Conservation (phyloP, 371 early-diverging fungal species). For the Blakeslea trispora region DNA sequence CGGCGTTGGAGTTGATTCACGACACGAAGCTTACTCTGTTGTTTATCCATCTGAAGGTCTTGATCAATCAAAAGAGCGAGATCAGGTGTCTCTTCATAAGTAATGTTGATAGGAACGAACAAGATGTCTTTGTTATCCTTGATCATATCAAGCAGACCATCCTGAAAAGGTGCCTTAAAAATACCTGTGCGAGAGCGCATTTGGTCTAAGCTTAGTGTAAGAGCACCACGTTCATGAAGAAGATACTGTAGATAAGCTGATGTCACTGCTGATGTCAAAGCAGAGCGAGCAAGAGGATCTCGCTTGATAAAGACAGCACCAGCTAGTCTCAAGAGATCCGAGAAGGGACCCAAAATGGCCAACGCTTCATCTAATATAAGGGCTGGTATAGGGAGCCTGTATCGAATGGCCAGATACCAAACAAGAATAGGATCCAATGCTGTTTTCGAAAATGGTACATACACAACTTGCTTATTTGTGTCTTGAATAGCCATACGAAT, state of each 20-base stretch:
- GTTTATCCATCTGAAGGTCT: conserved; percentile 16
- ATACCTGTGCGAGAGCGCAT: conserved; percentile 30
- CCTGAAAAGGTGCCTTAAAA: conserved; percentile 21
- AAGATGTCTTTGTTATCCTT: conserved; percentile 15
- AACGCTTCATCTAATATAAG: conserved; percentile 32
- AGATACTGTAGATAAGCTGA: conserved; percentile 28
- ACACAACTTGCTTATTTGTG: conserved; percentile 24
- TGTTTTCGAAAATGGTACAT: conserved; percentile 38
- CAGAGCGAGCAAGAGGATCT: conserved; percentile 23
- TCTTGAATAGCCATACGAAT: conserved; percentile 16
- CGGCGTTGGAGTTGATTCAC: conserved; percentile 7
- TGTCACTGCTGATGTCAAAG: conserved; percentile 27
- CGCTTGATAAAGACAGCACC: conserved; percentile 35
- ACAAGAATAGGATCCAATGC: conserved; percentile 32
- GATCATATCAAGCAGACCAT: conserved; percentile 28
- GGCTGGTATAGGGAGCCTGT: conserved; percentile 33
- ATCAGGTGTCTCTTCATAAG: conserved; percentile 35
- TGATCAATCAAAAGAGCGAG: conserved; percentile 21
- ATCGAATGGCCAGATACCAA: conserved; percentile 36
- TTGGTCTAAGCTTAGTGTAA: conserved; percentile 27
- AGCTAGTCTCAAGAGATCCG: conserved; percentile 30
- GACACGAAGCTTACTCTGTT: neutral
- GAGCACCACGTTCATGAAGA: conserved; percentile 26
- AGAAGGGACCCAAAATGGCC: conserved; percentile 32
- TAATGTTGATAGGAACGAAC: conserved; percentile 32